Conservation (phyloP, 352 stramenopile species). For the Globisporangium okanoganense region DNA sequence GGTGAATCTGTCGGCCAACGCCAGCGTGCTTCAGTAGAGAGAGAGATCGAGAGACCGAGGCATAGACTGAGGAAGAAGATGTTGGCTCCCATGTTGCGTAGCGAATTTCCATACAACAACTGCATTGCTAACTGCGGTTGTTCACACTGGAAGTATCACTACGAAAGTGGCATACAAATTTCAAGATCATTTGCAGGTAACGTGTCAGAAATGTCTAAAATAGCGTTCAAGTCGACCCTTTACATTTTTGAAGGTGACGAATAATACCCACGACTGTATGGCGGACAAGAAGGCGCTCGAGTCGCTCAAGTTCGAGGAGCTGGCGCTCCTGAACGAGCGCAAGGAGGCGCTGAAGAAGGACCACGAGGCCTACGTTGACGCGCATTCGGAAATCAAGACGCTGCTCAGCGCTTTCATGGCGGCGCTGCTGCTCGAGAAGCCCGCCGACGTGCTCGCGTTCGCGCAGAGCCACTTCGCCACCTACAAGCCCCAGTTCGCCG, state of each 20-base stretch:
- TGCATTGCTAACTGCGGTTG: not conserved
- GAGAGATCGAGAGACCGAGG: not conserved
- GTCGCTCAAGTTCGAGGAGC: constrained; percentile 80
- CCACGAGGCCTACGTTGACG: constrained; percentile 75
- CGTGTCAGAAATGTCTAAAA: not conserved
- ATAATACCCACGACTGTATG: constrained; percentile 8
- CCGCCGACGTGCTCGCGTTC: constrained; percentile 75
- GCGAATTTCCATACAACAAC: constrained; percentile 1
- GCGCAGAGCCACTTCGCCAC: constrained; percentile 74
- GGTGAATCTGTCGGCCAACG: constrained; percentile 70
- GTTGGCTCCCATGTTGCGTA: not conserved
- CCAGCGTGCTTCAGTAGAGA: constrained; percentile 66
- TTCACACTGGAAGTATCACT: too few species aligned
- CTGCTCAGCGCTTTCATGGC: constrained; percentile 87
- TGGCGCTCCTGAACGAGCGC: constrained; percentile 81
- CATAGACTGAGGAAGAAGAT: not conserved
- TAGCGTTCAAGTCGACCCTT: not conserved
- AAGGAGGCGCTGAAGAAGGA: constrained; percentile 86
- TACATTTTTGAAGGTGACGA: constrained; percentile 3
- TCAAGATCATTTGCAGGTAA: not conserved
- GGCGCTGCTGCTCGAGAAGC: constrained; percentile 84
- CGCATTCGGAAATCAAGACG: constrained; percentile 88
- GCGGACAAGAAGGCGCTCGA: constrained; percentile 49
- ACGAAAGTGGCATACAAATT: too few species aligned
- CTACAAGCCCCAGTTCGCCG: constrained; percentile 51